A percentile compares a stretch with the other conserved stretches of the same genome.
phyloP scores from a whole-genome alignment of 192 early-diverging fungal genomes.

The Umbelopsis isabellina region DNA sequence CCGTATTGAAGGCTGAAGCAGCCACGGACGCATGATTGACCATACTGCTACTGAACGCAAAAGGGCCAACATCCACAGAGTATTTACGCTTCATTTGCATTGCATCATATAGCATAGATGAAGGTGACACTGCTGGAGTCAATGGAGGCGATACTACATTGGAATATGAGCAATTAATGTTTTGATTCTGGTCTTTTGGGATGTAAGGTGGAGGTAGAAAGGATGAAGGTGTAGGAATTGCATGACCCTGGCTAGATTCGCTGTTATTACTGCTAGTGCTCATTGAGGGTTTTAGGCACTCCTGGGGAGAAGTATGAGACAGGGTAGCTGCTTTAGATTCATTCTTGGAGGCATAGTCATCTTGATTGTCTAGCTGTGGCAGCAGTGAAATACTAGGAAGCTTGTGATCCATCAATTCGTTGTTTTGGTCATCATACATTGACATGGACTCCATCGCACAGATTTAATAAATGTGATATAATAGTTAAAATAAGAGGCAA shows the following conservation, averaged over 20 bases:
- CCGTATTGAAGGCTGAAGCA: slow-evolving; percentile 16
- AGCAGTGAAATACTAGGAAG: slow-evolving; percentile 38
- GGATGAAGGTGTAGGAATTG: slow-evolving; percentile 27
- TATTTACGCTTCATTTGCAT: slow-evolving; percentile 41
- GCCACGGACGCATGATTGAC: slow-evolving; percentile 24
- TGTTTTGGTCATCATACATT: slow-evolving; percentile 28
- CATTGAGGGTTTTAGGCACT: slow-evolving; percentile 5
- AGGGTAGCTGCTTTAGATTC: slow-evolving; percentile 23
- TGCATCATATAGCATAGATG: slow-evolving; percentile 30
- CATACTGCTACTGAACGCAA: slow-evolving; percentile 31
- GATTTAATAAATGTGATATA: background rate
- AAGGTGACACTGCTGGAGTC: slow-evolving; percentile 41
- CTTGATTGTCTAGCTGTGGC: slow-evolving; percentile 22
- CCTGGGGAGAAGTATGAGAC: background rate
- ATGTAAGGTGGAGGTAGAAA: slow-evolving; percentile 29
- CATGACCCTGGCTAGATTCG: slow-evolving; percentile 14
- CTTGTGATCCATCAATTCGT: slow-evolving; percentile 30
- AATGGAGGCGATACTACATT: slow-evolving; percentile 35
- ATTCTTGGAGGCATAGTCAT: background rate
- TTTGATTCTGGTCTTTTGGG: slow-evolving; percentile 15
- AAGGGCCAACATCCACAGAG: slow-evolving; percentile 38
- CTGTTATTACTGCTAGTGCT: slow-evolving; percentile 4
- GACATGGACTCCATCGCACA: slow-evolving; percentile 25
- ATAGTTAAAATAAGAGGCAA: slow-evolving; percentile 14
- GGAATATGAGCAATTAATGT: slow-evolving; percentile 22